phyloP scores from a whole-genome alignment of 495 filamentous ascomycete genomes.

The Parmelia sp. region DNA sequence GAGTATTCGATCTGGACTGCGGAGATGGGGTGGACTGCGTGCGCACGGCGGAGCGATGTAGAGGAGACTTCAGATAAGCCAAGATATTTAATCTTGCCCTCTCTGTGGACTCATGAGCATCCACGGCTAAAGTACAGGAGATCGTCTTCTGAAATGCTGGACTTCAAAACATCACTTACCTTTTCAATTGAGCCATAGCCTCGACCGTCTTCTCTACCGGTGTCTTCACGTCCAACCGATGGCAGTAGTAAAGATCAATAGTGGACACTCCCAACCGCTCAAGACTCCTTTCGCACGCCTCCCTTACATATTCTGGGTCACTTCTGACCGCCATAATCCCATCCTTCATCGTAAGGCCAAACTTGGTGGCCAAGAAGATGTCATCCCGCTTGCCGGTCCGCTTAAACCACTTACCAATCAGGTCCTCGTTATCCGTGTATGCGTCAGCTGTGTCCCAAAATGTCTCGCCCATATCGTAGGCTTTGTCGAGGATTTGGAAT shows the following conservation, averaged over 20 bases:
- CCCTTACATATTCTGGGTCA: constrained; percentile 40
- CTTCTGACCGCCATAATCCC: constrained; percentile 29
- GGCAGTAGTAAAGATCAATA: constrained; percentile 28
- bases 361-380: constrained; percentile 54
- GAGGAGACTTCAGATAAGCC: constrained; percentile 52
- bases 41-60: constrained; percentile 52
- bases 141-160: not conserved
- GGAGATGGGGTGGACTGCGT: constrained; percentile 47
- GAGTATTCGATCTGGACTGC: constrained; percentile 53
- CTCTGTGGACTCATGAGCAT: constrained; percentile 24
- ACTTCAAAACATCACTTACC: constrained; percentile 26
- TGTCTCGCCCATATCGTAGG: constrained; percentile 46
- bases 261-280: constrained; percentile 36
- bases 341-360: constrained; percentile 35
- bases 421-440: constrained; percentile 37
- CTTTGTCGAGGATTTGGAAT: constrained; percentile 40
- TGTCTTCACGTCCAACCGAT: constrained; percentile 34
- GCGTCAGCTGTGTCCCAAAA: constrained; percentile 59
- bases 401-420: constrained; percentile 42
- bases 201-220: constrained; percentile 46
- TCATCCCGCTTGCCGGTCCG: constrained; percentile 45
- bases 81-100: constrained; percentile 48
- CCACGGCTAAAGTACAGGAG: not conserved
- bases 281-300: constrained; percentile 42
- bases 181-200: constrained; percentile 45